Evolutionary conservation across 164 flowering plant species (phyloP), one percentile per base, ranked within the genome.

Genomic region (Nymphaea thermarum): DNA sequence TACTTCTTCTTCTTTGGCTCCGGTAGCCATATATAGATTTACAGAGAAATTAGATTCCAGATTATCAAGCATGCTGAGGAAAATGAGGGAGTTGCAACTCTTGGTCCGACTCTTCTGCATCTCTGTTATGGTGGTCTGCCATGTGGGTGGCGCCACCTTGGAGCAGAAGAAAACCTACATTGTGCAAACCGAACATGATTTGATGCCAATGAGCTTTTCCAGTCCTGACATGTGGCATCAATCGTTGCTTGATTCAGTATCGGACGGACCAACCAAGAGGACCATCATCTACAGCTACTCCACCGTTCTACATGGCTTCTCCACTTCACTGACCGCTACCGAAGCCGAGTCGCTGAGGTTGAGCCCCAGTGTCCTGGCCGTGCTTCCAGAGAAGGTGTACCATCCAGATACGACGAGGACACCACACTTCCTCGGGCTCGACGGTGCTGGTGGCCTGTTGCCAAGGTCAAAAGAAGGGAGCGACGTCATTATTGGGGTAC

Each of bases 191-290:
- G 77, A 79, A 5, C 78, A 66, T 63, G 86, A 84, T 16, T 75
- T 83, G 4, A 93, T 89, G 55, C 98, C 98, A 12, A 77, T 94
- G 6, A 63, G 86, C 42, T 94, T 89, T 83, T 83, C 97, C 4
- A 84, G 91, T 25, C 87, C 84, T 77, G 67, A 61, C 15, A 84
- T 82, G 83, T 89, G 97, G 98, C 91, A 94, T 76, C 76, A 81
- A 62, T 85, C 92, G 44, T 63, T 91, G 0, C 87, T 91, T 71
- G 44, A 66, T 8, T 87, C 90, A 0, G 86, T 85, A 1, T 25
- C 36, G 1, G 36, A 25, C 36, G 36, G 36, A 25, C 84, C 97
- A 6, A 77, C 78, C n/a, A 76, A 89, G 0, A 87, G 93, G 2
- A 73, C 79, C 64, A 81, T 87, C 80, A 73, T 91, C 2, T 91